Evolutionary conservation across 192 early-diverging fungal genomes (phyloP), one percentile per base, ranked within the genome.

Genomic region (Linnemannia elongata): DNA sequence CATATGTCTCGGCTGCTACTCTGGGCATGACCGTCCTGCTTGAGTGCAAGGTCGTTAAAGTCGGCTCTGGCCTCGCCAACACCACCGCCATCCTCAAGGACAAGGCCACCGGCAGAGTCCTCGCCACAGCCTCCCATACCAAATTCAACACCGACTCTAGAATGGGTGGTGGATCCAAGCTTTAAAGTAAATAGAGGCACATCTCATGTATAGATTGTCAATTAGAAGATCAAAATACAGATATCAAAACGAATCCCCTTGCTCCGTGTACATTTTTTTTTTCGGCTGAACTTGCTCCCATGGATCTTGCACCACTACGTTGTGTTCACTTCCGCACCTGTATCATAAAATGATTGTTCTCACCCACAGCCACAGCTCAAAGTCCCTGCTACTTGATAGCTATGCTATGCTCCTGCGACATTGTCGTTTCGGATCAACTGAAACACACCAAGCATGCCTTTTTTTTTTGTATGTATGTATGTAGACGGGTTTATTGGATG

Each of bases 121-220:
- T 88, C 1, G 82, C 87, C 20, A 85, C 82, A 0, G 85, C 78
- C 12, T 38, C 75, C 3, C 85, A 89, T 39, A 88, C 89, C 18
- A 88, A 88, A 69, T 89, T 88, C 68, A 89, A 88, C 80, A 85
- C 79, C 35, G 86, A 89, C 44, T 84, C 87, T 39, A 52, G 82
- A 47, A 77, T 83, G 71, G 77, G 73, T 17, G 70, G 66, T 39
- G 80, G 81, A 38, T 81, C 72, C 70, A 88, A 82, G 78, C 72
- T 88, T 7, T 88, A 79, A 36, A n/a, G 20, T 52, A 18, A 5
- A 52, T 22, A 52, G 49, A 22, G 49, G 60, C 47, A 10, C 18
- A 55, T 38, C n/a, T 68, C 22, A 4, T 17, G 47, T 42, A 30
- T 42, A 42, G n/a, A 10, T 70, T 75, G n/a, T 30, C n/a, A 66